Evolutionary conservation across 257 asterid genomes (phyloP).

Genomic region (Oldenlandia corymbosa): DNA sequence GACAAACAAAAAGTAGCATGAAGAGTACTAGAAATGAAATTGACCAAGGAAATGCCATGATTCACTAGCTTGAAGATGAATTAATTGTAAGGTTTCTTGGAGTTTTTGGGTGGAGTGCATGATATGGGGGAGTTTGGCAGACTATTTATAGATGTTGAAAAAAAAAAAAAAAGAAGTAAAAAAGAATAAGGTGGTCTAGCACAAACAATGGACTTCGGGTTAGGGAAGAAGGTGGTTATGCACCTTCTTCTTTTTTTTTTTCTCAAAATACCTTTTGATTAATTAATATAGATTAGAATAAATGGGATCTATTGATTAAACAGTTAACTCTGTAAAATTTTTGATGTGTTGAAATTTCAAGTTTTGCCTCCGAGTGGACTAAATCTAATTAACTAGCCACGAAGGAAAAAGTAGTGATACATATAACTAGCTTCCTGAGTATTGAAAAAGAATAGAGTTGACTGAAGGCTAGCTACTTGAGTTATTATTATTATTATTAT

Average conservation of each 20-base stretch:
- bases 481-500: background rate
- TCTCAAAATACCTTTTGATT: no score
- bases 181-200: background rate
- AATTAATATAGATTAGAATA: no score
- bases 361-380: background rate
- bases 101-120: background rate
- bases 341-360: background rate
- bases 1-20: slow-evolving; percentile 24
- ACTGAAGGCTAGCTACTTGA: background rate
- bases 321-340: no score
- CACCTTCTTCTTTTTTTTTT: no score
- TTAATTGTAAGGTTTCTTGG: no score
- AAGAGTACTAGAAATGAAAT: background rate
- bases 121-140: background rate
- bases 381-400: background rate
- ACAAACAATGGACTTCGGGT: no score
- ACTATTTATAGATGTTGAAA: slow-evolving; percentile 8
- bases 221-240: no score
- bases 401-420: no score
- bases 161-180: no score
- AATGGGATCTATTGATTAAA: no score
- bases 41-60: slow-evolving; percentile 5
- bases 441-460: no score
- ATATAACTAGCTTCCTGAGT: no score
- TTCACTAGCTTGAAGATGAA: background rate